Conservation (phyloP, 306 rosid genomes). For the Vicia sativa region DNA sequence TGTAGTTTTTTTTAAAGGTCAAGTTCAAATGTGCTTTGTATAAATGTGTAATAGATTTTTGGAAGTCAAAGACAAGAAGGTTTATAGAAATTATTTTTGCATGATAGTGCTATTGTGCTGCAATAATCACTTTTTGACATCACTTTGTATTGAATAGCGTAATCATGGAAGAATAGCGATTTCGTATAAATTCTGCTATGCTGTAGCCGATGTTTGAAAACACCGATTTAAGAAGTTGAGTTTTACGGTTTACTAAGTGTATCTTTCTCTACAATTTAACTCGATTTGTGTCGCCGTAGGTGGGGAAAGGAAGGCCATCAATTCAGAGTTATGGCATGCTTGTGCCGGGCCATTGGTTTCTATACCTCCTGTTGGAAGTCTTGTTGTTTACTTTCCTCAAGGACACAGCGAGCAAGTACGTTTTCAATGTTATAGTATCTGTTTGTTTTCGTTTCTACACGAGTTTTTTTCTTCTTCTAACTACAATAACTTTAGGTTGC, state of each 20-base stretch:
- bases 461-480: slow-evolving; percentile 19
- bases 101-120: no score
- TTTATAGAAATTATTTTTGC: no score
- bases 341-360: slow-evolving; percentile 98
- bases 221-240: neutral
- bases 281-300: slow-evolving; percentile 41
- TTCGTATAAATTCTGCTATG: neutral
- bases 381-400: slow-evolving; percentile 94
- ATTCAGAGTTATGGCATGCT: slow-evolving; percentile 99
- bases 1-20: no score
- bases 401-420: slow-evolving; percentile 97
- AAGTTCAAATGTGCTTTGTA: no score
- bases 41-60: no score
- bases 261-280: slow-evolving; percentile 20
- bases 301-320: slow-evolving; percentile 84
- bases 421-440: slow-evolving; percentile 13
- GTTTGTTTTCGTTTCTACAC: slow-evolving; percentile 35
- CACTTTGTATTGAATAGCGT: no score
- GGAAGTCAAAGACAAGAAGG: no score
- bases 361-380: slow-evolving; percentile 90
- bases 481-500: slow-evolving; percentile 67
- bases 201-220: neutral
- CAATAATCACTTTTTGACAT: no score
- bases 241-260: slow-evolving; percentile 13
- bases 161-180: no score